Conservation (phyloP, 208 protist species). For the Trypanosoma platydactyli region DNA sequence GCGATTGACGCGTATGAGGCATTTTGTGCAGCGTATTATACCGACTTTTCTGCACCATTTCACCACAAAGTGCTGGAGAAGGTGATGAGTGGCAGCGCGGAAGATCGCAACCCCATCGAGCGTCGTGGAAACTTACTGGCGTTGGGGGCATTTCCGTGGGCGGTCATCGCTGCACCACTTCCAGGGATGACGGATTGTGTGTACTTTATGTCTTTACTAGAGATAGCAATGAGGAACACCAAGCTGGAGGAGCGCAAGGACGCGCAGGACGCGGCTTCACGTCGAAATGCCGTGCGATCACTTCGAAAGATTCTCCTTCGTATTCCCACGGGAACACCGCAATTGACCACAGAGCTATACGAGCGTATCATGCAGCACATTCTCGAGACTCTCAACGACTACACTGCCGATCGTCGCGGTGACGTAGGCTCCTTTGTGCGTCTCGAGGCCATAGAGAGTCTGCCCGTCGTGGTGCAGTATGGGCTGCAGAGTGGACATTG, state of each 20-base stretch:
- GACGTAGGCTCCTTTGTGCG: slow-evolving; percentile 98
- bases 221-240: slow-evolving; percentile 36
- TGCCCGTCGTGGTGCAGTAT: slow-evolving; percentile 56
- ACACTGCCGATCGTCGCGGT: slow-evolving; percentile 94
- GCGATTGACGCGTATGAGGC: slow-evolving; percentile 61
- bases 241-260: slow-evolving; percentile 49
- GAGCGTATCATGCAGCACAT: slow-evolving; percentile 51
- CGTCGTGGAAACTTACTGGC: slow-evolving; percentile 86
- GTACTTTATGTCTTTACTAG: slow-evolving; percentile 27
- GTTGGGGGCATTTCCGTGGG: slow-evolving; percentile 69
- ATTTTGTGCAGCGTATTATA: slow-evolving; percentile 74
- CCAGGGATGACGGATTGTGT: neutral
- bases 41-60: slow-evolving; percentile 53
- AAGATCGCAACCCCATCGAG: slow-evolving; percentile 51
- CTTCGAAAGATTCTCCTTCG: slow-evolving; percentile 43
- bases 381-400: slow-evolving; percentile 84
- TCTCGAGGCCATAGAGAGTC: slow-evolving; percentile 74
- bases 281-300: slow-evolving; percentile 87
- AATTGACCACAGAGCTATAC: slow-evolving; percentile 34
- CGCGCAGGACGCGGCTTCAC: slow-evolving; percentile 80
- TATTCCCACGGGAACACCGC: slow-evolving; percentile 24
- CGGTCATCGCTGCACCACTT: slow-evolving; percentile 37
- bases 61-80: slow-evolving; percentile 74
- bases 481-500: slow-evolving; percentile 22
- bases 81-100: slow-evolving; percentile 43